Percentiles rank a stretch among this genome's conserved stretches.
These are phyloP conservation scores for Gentiana macrophylla DNA, from an alignment of 257 asterid genomes.

Conservation along the genomic window DNA sequence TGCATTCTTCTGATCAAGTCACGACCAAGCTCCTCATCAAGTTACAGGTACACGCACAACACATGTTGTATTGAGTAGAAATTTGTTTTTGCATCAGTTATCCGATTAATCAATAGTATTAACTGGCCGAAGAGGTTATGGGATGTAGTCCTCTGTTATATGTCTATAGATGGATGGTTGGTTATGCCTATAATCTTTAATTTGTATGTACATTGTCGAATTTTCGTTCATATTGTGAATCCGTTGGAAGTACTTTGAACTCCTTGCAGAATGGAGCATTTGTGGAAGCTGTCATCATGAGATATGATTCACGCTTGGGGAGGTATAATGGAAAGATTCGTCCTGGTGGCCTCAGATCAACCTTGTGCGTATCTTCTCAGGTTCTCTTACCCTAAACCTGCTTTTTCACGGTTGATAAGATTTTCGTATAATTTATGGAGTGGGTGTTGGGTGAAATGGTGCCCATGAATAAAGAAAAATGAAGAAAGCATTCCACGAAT, in stretches of 20 bases:
- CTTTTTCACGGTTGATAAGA: background rate
- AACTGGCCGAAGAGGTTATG: too few relatives aligned
- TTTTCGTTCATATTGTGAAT: background rate
- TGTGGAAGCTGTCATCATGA: constrained; percentile 94
- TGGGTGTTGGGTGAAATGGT: too few relatives aligned
- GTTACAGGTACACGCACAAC: constrained; percentile 38
- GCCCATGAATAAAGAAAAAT: background rate
- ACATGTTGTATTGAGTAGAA: too few relatives aligned
- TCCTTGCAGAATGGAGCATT: constrained; percentile 68
- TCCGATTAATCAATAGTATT: too few relatives aligned
- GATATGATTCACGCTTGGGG: constrained; percentile 83
- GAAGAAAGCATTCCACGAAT: background rate
- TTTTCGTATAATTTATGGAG: too few relatives aligned
- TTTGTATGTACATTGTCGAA: background rate
- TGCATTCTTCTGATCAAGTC: constrained; percentile 60
- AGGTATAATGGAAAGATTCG: constrained; percentile 81
- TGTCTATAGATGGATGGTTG: too few relatives aligned
- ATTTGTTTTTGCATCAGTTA: too few relatives aligned
- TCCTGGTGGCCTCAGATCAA: constrained; percentile 86
- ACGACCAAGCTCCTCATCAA: constrained; percentile 93
- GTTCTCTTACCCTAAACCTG: constrained; percentile 17
- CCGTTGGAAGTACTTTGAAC: constrained; percentile 1
- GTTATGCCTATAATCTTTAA: background rate
- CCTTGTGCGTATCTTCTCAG: constrained; percentile 95
- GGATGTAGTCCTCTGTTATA: too few relatives aligned